Evolutionary conservation across 108 stramenopile species (phyloP), one percentile per base, ranked within the genome.

Genomic region (Cyclostephanos invisitatus): DNA sequence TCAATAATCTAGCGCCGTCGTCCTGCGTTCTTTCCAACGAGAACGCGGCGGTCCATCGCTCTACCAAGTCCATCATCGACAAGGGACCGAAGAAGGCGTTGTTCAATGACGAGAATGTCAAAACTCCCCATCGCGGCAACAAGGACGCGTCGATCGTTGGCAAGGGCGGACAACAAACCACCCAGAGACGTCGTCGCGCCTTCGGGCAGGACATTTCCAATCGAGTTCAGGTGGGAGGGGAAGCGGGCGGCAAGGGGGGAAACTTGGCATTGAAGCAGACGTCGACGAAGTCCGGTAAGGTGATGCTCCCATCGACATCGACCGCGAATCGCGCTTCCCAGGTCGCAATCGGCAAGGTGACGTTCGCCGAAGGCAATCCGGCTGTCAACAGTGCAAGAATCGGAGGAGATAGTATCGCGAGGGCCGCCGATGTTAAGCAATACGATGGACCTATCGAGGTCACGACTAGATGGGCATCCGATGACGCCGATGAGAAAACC

Each of bases 181-280:
- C 56, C 21, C 70, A 70, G 51, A 32, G 65, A 15, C 77, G 77
- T 71, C 77, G 77, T 67, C 70, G 77, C 21, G 77, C 77, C 51
- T 70, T 78, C 48, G 77, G 77, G 25, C 44, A 14, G 20, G 77
- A 78, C 35, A 78, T 78, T 54, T 78, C 77, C 59, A 78, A 78
- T 54, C 70, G 70, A 36, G 73, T 53, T 7, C 49, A 56, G 15
- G 56, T 56, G 20, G 51, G 55, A 10, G 59, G 42, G 24, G 37
- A 58, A 12, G 57, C 54, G 21, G 46, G 37, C 25, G 50, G 74
- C 24, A 65, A 37, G 29, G 51, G 60, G 29, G 51, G 60, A 15
- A 36, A 40, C 22, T 7, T 46, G 56, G 40, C 42, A 47, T 46
- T 55, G 68, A 74, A 74, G 36, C 61, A 40, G 25, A 48, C 59